phyloP scores from a whole-genome alignment of 1,284 basidiomycete genomes.

The Kalmanozyma brasiliensis region DNA sequence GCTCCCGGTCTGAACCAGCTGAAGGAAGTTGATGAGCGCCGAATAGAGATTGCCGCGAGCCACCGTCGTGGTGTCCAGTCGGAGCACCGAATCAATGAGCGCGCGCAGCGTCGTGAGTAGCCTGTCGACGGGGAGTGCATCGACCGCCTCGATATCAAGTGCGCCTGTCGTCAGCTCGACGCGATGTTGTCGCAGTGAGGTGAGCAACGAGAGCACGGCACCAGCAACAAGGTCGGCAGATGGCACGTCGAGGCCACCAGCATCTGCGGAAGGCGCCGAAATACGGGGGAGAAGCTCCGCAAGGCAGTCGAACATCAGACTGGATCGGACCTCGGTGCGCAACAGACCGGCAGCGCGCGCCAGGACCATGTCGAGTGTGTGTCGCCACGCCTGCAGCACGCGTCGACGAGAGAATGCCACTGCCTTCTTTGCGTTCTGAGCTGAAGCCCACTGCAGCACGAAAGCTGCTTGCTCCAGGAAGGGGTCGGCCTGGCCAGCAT shows the following conservation, averaged over 20 bases:
- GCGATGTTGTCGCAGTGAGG: conserved; percentile 73
- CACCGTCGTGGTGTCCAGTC: conserved; percentile 82
- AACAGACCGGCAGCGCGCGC: conserved; percentile 52
- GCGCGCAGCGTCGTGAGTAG: conserved; percentile 80
- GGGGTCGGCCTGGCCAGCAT: conserved; percentile 42
- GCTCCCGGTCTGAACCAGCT: conserved; percentile 71
- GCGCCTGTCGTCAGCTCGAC: conserved; percentile 41
- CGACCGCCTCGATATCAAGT: conserved; percentile 57
- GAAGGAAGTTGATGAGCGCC: conserved; percentile 85
- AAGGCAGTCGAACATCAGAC: conserved; percentile 60
- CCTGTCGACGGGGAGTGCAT: conserved; percentile 72
- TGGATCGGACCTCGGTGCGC: conserved; percentile 53
- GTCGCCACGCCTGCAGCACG: conserved; percentile 61
- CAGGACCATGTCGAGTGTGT: conserved; percentile 63
- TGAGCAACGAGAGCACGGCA: conserved; percentile 81
- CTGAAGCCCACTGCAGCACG: conserved; percentile 57
- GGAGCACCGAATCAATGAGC: conserved; percentile 80
- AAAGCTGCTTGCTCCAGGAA: conserved; percentile 58
- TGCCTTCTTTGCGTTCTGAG: conserved; percentile 62
- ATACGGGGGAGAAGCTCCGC: conserved; percentile 61
- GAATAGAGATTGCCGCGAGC: conserved; percentile 98
- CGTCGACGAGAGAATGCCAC: conserved; percentile 52
- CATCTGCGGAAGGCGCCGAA: conserved; percentile 43
- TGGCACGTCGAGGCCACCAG: conserved; percentile 71
- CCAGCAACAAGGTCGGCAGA: conserved; percentile 85